Percentiles rank a stretch among this genome's conserved stretches.
These are phyloP conservation scores for Suhomyces terraborum DNA, from an alignment of 1,139 yeast genomes.

Conservation along the genomic window DNA sequence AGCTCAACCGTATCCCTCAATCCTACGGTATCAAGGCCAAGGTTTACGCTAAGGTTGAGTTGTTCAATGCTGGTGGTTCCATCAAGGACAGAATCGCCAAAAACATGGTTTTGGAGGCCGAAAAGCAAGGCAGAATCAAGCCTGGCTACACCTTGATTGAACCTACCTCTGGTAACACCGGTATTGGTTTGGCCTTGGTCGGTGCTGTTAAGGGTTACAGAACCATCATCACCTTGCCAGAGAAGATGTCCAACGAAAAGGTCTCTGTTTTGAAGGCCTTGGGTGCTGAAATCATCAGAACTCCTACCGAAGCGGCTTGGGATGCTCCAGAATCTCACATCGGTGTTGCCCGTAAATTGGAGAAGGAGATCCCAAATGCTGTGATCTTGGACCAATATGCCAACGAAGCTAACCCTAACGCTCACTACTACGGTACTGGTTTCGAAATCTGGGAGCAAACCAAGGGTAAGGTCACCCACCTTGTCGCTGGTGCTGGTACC, in stretches of 20 bases:
- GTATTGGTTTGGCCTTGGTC: constrained; percentile 84
- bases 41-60: constrained; percentile 61
- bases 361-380: constrained; percentile 83
- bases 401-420: constrained; percentile 77
- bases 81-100: constrained; percentile 67
- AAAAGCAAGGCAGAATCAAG: constrained; percentile 72
- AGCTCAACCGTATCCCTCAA: constrained; percentile 75
- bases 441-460: constrained; percentile 85
- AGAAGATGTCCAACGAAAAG: constrained; percentile 90
- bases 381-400: constrained; percentile 84
- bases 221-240: constrained; percentile 86
- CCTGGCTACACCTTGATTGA: constrained; percentile 87
- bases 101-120: constrained; percentile 82
- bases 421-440: constrained; percentile 86
- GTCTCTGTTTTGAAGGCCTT: constrained; percentile 85
- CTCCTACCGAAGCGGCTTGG: constrained; percentile 94
- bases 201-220: constrained; percentile 89
- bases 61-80: constrained; percentile 71
- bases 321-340: constrained; percentile 91
- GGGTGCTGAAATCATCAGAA: constrained; percentile 89
- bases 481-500: constrained; percentile 92
- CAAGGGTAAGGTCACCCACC: constrained; percentile 67
- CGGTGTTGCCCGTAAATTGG: constrained; percentile 82
- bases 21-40: constrained; percentile 70
- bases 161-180: constrained; percentile 89